Evolutionary conservation across 495 filamentous ascomycete genomes (phyloP).

Genomic region (Aspergillus egyptiacus): DNA sequence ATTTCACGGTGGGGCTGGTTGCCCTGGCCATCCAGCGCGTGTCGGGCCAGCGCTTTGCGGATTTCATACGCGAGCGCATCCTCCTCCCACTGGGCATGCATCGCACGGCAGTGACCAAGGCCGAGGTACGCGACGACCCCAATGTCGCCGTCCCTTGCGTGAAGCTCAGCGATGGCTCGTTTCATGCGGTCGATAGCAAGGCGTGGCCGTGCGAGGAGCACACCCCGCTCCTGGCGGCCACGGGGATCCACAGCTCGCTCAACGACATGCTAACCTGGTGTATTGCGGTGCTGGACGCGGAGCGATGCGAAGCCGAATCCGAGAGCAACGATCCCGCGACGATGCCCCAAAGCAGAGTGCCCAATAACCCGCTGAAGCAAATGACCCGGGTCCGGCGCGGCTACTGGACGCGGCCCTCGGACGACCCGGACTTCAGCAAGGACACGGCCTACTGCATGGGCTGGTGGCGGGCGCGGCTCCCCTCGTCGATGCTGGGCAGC

Average conservation of each 20-base stretch:
- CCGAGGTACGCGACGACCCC: conserved; percentile 1
- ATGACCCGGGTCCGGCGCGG: conserved; percentile 14
- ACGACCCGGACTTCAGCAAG: conserved; percentile 14
- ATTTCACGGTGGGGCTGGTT: conserved; percentile 38
- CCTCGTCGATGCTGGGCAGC: conserved; percentile 13
- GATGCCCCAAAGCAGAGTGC: background rate
- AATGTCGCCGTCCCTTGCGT: conserved; percentile 12
- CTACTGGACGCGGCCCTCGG: conserved; percentile 14
- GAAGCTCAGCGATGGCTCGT: conserved; percentile 5
- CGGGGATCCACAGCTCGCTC: conserved; percentile 16
- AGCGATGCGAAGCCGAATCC: conserved; percentile 2
- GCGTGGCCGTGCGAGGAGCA: conserved; percentile 14
- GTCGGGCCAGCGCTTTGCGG: conserved; percentile 32
- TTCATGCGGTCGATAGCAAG: background rate
- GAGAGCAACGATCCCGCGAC: background rate
- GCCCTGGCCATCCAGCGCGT: conserved; percentile 38
- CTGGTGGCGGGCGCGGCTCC: conserved; percentile 14
- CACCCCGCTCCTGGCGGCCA: conserved; percentile 10
- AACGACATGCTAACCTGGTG: conserved; percentile 21
- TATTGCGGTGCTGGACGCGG: conserved; percentile 11
- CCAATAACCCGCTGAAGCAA: conserved; percentile 16
- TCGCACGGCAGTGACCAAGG: conserved; percentile 3
- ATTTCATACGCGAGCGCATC: conserved; percentile 36
- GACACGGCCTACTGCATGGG: conserved; percentile 15
- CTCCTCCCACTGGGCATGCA: conserved; percentile 35